Conservation (phyloP, 441 rosid species). For the Dalechampia spathulata region DNA sequence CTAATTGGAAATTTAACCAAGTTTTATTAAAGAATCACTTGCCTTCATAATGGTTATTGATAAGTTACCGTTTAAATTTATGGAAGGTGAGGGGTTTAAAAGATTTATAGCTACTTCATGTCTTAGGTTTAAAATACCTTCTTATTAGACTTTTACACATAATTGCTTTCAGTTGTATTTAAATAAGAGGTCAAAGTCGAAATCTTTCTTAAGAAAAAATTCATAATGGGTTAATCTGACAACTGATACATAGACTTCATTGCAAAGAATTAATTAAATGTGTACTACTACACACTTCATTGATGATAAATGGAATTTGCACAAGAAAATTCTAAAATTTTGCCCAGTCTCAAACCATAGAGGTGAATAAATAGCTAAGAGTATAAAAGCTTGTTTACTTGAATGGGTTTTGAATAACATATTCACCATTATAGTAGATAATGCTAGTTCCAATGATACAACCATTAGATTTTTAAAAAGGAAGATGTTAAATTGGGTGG, state of each 20-base stretch:
- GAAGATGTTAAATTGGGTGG: neutral
- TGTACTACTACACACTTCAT: neutral
- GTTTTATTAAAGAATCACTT: too few relatives aligned
- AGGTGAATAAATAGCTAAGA: neutral
- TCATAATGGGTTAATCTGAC: neutral
- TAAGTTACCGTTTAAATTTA: too few relatives aligned
- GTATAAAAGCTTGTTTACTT: neutral
- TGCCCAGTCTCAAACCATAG: neutral
- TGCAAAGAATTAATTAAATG: neutral
- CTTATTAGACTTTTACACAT: too few relatives aligned
- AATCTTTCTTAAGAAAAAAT: too few relatives aligned
- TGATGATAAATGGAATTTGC: neutral
- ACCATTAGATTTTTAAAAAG: neutral
- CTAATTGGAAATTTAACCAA: too few relatives aligned
- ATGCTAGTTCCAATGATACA: constrained; percentile 2
- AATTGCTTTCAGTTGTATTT: too few relatives aligned
- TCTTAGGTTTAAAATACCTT: too few relatives aligned
- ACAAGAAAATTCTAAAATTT: neutral
- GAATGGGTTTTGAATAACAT: neutral
- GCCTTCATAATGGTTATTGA: too few relatives aligned
- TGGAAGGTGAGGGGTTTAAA: too few relatives aligned
- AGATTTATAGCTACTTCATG: too few relatives aligned
- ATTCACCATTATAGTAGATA: constrained; percentile 14
- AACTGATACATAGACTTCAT: neutral
- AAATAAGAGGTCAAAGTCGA: too few relatives aligned